phyloP scores from a whole-genome alignment of 2,329 filamentous ascomycete species.

The Orbilia blumenaviensis region DNA sequence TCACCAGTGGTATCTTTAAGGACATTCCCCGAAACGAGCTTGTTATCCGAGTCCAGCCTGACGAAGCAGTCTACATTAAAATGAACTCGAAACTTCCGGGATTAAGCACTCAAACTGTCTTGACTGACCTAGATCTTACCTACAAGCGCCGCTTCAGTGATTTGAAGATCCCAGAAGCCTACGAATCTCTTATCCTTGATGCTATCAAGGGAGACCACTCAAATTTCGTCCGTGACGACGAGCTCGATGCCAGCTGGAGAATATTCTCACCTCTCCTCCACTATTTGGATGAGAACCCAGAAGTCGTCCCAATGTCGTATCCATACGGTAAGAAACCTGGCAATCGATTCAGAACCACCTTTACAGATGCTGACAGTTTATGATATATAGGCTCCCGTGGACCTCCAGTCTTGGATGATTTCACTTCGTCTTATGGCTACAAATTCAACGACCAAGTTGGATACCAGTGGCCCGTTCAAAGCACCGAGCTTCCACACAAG shows the following conservation, averaged over 20 bases:
- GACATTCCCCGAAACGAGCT: constrained; percentile 99
- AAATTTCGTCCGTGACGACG: constrained; percentile 97
- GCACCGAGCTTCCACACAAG: constrained; percentile 74
- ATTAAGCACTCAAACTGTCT: constrained; percentile 98
- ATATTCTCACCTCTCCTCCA: constrained; percentile 97
- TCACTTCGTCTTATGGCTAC: constrained; percentile 97
- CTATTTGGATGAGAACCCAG: constrained; percentile 98
- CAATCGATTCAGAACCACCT: neutral
- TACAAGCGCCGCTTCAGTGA: constrained; percentile 98
- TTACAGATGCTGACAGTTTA: constrained; percentile 22
- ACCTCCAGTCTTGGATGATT: constrained; percentile 94
- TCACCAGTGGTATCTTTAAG: constrained; percentile 99
- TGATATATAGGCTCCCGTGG: constrained; percentile 83
- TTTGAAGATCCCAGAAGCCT: constrained; percentile 98
- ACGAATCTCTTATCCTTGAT: constrained; percentile 96
- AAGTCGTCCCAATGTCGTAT: constrained; percentile 99
- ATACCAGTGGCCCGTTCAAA: constrained; percentile 91
- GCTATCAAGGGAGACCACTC: constrained; percentile 99
- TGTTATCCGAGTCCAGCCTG: constrained; percentile 98
- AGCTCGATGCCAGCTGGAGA: constrained; percentile 96
- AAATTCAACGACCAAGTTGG: constrained; percentile 97
- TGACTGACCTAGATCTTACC: constrained; percentile 96
- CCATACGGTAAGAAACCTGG: constrained; percentile 80
- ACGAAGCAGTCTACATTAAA: constrained; percentile 99
- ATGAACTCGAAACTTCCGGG: constrained; percentile 99